phyloP scores from a whole-genome alignment of 208 protist genomes.

The Angomonas desouzai region DNA sequence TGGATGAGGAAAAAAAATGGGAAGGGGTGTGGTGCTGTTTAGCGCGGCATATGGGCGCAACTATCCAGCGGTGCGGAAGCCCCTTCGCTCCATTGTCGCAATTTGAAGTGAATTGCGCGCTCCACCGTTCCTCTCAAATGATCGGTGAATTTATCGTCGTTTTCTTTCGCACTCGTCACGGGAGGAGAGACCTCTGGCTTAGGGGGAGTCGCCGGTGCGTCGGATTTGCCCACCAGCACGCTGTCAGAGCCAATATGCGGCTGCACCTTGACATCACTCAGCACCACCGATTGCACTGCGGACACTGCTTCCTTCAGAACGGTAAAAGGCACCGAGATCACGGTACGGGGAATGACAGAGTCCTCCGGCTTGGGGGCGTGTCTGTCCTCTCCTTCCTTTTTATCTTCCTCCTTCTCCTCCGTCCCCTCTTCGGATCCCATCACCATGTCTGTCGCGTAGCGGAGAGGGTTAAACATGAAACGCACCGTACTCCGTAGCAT shows the following conservation, averaged over 20 bases:
- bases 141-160: neutral
- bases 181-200: neutral
- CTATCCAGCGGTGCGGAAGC: neutral
- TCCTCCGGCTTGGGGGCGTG: neutral
- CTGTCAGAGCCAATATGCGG: neutral
- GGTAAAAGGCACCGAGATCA: constrained; percentile 11
- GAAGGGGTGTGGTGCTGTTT: neutral
- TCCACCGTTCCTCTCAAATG: neutral
- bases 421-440: neutral
- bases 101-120: neutral
- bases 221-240: neutral
- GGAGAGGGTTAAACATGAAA: neutral
- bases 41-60: neutral
- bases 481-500: neutral
- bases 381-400: neutral
- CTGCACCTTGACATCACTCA: neutral
- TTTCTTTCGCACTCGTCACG: neutral
- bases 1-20: neutral
- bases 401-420: neutral
- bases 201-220: neutral
- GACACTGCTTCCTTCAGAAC: constrained; percentile 7
- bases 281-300: neutral
- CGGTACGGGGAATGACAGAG: neutral
- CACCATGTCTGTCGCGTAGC: neutral
- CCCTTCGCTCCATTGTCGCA: neutral